Evolutionary conservation across 2,329 filamentous ascomycete species (phyloP).

Genomic region (Calonectria leucothoes): DNA sequence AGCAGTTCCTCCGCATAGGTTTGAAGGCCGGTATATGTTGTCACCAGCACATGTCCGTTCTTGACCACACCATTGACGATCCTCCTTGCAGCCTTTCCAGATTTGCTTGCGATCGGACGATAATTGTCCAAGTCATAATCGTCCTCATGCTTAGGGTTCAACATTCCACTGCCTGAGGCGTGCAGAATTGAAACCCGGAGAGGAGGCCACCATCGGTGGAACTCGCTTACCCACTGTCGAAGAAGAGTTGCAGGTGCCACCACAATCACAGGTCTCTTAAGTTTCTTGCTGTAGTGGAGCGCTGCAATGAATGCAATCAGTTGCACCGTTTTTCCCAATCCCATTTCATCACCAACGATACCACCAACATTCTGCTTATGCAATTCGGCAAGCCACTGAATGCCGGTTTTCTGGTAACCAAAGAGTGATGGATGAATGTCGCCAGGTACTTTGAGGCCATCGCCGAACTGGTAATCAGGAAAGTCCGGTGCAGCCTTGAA

Average conservation of each 20-base stretch:
- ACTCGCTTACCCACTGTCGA: slow-evolving; percentile 98
- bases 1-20: slow-evolving; percentile 88
- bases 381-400: slow-evolving; percentile 95
- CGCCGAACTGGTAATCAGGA: slow-evolving; percentile 79
- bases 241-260: slow-evolving; percentile 95
- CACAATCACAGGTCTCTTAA: slow-evolving; percentile 87
- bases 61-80: slow-evolving; percentile 86
- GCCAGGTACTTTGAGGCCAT: slow-evolving; percentile 84
- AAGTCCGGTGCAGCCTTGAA: slow-evolving; percentile 87
- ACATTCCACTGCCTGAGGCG: slow-evolving; percentile 95
- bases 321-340: slow-evolving; percentile 90
- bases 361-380: slow-evolving; percentile 91
- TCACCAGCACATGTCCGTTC: slow-evolving; percentile 93
- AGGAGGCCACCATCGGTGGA: slow-evolving; percentile 99
- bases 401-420: slow-evolving; percentile 96
- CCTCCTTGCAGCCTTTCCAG: slow-evolving; percentile 73
- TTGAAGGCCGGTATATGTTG: slow-evolving; percentile 95
- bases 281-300: slow-evolving; percentile 88
- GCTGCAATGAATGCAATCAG: slow-evolving; percentile 85
- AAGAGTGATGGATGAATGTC: slow-evolving; percentile 95
- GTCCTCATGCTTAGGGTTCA: slow-evolving; percentile 78
- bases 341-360: slow-evolving; percentile 98
- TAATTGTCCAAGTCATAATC: slow-evolving; percentile 61
- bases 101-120: slow-evolving; percentile 47
- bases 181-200: slow-evolving; percentile 94